Base-by-base conservation (phyloP, 2,329 filamentous ascomycete genomes). In the Lasiodiplodia theobromae region DNA sequence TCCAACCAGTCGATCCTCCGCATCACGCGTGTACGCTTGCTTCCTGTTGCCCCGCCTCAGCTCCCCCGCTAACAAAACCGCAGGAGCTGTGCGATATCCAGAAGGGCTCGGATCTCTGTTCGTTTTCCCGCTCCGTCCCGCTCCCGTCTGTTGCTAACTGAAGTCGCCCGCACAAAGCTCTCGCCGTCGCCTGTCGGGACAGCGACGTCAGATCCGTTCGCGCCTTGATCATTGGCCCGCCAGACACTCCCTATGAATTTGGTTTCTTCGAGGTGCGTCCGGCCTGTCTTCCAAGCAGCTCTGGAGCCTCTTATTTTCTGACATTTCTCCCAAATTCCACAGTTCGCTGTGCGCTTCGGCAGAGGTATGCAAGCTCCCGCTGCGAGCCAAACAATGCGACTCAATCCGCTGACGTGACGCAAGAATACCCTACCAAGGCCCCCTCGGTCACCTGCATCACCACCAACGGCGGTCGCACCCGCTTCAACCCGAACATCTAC, bases 401-500 rank as follows among this genome's bases (percentile, higher is more conserved):
- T 28, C 34, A 51, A 31, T 23, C 34, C 34, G 25, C 54, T 62
- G 37, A 44, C 51, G 58, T 63, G 40, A n/a, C 38, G 34, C 8
- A 67, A 93, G 94, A 97, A 3, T 99, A 99, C 76, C 96, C 96
- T 71, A 87, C 85, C 68, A 87, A 84, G 70, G 84, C 88, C 6
- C 89, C 89, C 0, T 75, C 74, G 25, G 88, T 91, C 31, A 88
- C 85, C 28, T 90, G 91, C 31, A 86, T 90, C 52, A 98, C 96
- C 0, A 99, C 95, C 1, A 97, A 98, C 77, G 85, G 86, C n/a
- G 95, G 95, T 12, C 86, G 91, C 69, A 94, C 91, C 76, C 90
- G 96, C 8, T 98, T 98, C 84, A 97, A 97, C 75, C 96, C 96
- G 3, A 99, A 99, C 77, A 97, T 99, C 70, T 99, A 99, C 77